These are phyloP conservation scores for Venturia oleaginea DNA, from an alignment of 2,329 filamentous ascomycete genomes.

Conservation along the genomic window DNA sequence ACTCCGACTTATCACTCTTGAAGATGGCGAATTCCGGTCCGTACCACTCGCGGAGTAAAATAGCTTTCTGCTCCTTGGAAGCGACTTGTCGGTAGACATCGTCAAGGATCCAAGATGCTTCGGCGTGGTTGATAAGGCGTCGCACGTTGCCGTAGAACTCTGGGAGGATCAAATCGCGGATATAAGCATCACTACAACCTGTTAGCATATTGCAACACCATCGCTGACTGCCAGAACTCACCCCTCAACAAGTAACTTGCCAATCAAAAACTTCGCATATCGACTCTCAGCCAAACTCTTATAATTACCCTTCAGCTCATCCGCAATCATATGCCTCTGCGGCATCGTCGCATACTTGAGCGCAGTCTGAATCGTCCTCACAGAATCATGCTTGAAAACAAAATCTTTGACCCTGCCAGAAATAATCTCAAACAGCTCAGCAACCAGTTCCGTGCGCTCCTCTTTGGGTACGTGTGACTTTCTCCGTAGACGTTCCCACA, in stretches of 20 bases:
- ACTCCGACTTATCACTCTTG: conserved; percentile 52
- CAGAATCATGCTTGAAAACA: conserved; percentile 95
- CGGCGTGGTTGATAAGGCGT: conserved; percentile 88
- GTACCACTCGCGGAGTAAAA: conserved; percentile 89
- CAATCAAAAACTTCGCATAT: conserved; percentile 96
- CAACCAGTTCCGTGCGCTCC: conserved; percentile 77
- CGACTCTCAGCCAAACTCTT: conserved; percentile 80
- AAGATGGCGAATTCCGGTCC: conserved; percentile 85
- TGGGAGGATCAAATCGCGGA: conserved; percentile 78
- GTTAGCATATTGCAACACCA: conserved; percentile 8
- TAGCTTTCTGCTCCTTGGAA: conserved; percentile 75
- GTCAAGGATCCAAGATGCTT: conserved; percentile 95
- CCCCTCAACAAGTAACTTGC: conserved; percentile 85
- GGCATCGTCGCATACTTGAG: conserved; percentile 87
- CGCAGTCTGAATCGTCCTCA: conserved; percentile 92
- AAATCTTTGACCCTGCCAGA: conserved; percentile 89
- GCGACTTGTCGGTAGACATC: conserved; percentile 90
- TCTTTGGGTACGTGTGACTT: conserved; percentile 90
- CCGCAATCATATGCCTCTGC: conserved; percentile 78
- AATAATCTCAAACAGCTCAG: conserved; percentile 85
- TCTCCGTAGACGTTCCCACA: conserved; percentile 87
- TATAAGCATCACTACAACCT: conserved; percentile 58
- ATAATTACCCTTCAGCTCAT: conserved; percentile 78
- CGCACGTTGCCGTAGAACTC: conserved; percentile 94
- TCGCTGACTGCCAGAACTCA: conserved; percentile 19